phyloP scores from a whole-genome alignment of 2,329 filamentous ascomycete genomes.

The Polychaeton citri region DNA sequence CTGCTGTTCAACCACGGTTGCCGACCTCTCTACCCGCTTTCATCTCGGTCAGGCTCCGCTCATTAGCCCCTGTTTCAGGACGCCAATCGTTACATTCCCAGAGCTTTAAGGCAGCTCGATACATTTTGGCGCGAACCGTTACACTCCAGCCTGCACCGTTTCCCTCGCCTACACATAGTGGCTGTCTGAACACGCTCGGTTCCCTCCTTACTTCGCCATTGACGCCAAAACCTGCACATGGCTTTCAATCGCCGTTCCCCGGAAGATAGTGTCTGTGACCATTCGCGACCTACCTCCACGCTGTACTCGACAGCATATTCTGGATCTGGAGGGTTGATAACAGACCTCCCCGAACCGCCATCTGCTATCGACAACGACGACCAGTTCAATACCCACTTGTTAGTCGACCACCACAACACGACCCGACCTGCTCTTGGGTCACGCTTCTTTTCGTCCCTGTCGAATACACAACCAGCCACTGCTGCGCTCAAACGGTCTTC shows the following conservation, averaged over 20 bases:
- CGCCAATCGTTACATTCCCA: neutral
- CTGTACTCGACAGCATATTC: neutral
- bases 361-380: neutral
- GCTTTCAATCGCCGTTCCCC: neutral
- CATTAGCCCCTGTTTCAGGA: neutral
- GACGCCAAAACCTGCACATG: too few species aligned
- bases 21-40: neutral
- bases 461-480: conserved; percentile 15
- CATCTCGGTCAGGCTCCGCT: neutral
- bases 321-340: neutral
- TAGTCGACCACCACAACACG: neutral
- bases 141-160: too few species aligned
- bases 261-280: neutral
- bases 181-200: too few species aligned
- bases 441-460: conserved; percentile 13
- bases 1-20: too few species aligned
- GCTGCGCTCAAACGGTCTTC: conserved; percentile 17
- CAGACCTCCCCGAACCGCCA: neutral
- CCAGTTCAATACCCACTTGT: neutral
- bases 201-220: too few species aligned
- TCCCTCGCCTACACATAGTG: too few species aligned
- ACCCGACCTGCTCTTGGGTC: conserved; percentile 12
- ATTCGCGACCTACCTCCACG: neutral
- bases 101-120: too few species aligned
- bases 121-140: too few species aligned